Evolutionary conservation across 345 rosid species (phyloP).

Genomic region (Citrus cavaleriei): DNA sequence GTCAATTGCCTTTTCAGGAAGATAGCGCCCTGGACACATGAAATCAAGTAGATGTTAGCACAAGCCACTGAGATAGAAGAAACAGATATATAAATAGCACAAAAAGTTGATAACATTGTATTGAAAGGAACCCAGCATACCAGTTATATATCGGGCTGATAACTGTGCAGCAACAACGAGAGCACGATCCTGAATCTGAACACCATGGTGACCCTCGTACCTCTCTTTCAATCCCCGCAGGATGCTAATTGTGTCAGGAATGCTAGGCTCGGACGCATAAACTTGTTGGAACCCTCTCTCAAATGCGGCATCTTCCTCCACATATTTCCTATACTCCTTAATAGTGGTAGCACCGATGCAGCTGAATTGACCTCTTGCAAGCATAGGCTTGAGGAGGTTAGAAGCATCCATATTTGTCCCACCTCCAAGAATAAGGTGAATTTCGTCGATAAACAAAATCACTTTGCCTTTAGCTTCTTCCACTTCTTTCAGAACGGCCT

Average conservation of each 20-base stretch:
- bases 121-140: slow-evolving; percentile 30
- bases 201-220: slow-evolving; percentile 95
- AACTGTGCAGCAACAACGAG: slow-evolving; percentile 79
- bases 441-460: slow-evolving; percentile 84
- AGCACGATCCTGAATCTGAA: slow-evolving; percentile 81
- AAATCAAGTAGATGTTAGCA: not conserved
- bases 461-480: slow-evolving; percentile 94
- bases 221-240: slow-evolving; percentile 88
- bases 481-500: slow-evolving; percentile 83
- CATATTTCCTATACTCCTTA: slow-evolving; percentile 85
- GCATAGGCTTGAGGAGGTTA: slow-evolving; percentile 86
- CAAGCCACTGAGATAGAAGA: not conserved
- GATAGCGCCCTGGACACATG: slow-evolving; percentile 58
- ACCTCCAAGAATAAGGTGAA: slow-evolving; percentile 90
- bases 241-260: slow-evolving; percentile 70
- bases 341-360: slow-evolving; percentile 94
- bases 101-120: too few species aligned
- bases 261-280: slow-evolving; percentile 89
- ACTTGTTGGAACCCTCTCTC: slow-evolving; percentile 93
- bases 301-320: slow-evolving; percentile 93
- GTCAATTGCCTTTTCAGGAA: slow-evolving; percentile 93
- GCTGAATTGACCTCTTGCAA: slow-evolving; percentile 87
- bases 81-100: not conserved
- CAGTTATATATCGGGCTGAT: slow-evolving; percentile 86
- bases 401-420: slow-evolving; percentile 92